Evolutionary conservation across 495 filamentous ascomycete genomes (phyloP).

Genomic region (Penicillium paradoxum): DNA sequence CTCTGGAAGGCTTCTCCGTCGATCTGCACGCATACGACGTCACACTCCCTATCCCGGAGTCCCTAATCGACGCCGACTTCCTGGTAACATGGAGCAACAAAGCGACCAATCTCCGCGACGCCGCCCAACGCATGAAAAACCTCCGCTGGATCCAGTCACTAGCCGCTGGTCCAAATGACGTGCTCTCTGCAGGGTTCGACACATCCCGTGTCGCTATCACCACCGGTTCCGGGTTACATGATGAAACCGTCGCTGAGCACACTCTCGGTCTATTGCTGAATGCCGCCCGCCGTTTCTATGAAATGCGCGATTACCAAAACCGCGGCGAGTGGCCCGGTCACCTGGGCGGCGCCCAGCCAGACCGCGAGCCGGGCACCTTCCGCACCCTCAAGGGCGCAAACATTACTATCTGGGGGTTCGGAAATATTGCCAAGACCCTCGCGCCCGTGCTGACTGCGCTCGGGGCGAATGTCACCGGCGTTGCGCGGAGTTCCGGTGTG

Average conservation of each 20-base stretch:
- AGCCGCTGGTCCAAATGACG: constrained; percentile 58
- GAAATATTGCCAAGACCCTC: constrained; percentile 33
- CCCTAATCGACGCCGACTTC: constrained; percentile 49
- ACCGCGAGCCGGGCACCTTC: constrained; percentile 46
- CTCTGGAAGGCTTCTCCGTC: constrained; percentile 48
- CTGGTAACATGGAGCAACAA: constrained; percentile 56
- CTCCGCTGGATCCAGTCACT: constrained; percentile 58
- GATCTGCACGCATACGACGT: constrained; percentile 52
- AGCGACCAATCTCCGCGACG: constrained; percentile 47
- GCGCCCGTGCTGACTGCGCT: constrained; percentile 24
- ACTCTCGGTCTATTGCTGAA: constrained; percentile 48
- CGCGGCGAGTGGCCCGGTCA: constrained; percentile 51
- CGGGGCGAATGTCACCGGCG: constrained; percentile 22
- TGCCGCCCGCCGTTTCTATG: constrained; percentile 47
- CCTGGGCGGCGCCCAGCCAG: constrained; percentile 48
- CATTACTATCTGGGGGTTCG: constrained; percentile 30
- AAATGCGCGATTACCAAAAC: constrained; percentile 55
- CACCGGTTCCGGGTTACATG: constrained; percentile 57
- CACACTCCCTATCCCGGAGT: constrained; percentile 44
- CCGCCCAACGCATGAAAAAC: constrained; percentile 42
- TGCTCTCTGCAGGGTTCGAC: constrained; percentile 53
- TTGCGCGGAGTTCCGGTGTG: constrained; percentile 24
- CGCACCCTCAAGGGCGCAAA: constrained; percentile 49
- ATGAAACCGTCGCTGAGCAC: constrained; percentile 57
- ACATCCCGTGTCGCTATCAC: constrained; percentile 35